Base-by-base conservation (phyloP, 768 basidiomycete genomes). In the Strobilomyces confusus region DNA sequence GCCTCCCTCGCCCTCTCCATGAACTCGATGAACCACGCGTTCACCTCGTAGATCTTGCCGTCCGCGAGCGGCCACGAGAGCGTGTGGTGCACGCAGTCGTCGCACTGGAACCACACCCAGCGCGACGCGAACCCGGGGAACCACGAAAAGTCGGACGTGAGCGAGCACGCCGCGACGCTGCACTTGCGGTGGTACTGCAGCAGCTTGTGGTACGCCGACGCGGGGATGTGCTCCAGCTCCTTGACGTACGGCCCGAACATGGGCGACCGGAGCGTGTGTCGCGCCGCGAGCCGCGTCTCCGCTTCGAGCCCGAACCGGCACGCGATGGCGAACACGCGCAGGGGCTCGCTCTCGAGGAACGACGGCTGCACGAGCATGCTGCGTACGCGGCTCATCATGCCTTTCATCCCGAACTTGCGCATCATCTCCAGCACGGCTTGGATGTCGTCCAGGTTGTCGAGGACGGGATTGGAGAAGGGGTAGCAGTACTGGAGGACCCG, bases 311-410 rank as follows among this genome's bases (percentile, higher is more conserved):
- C 58, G 53, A 72, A 73, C 34, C 69, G 70, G 50, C 69, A 66
- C 22, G 74, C 72, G 52, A 76, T 68, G 40, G 75, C 74, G 45
- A 72, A 76, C 14, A 71, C 64, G 23, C 72, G 69, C 11, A 77
- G 33, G 1, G 75, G 68, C 32, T 70, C 68, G 45, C 57, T 34
- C 4, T 72, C 63, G 3, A 68, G 46, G 51, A 69, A 61, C 8
- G 54, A 38, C 2, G 67, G 65, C 44, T 62, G 54, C 25, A 61
- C 51, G 2, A 75, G 65, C 20, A 63, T 54, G 17, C 57, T 49
- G 44, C 63, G 67, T 37, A 74, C 64, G 17, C 64, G 61, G 37
- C 60, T 56, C 55, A 67, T 63, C 50, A 70, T 50, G 4, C 63
- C 64, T 42, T 59, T 63, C 70, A 77, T 73, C 47, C 64, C 67